Conservation (phyloP, 208 protist genomes). For the Wallacemonas sp. region DNA sequence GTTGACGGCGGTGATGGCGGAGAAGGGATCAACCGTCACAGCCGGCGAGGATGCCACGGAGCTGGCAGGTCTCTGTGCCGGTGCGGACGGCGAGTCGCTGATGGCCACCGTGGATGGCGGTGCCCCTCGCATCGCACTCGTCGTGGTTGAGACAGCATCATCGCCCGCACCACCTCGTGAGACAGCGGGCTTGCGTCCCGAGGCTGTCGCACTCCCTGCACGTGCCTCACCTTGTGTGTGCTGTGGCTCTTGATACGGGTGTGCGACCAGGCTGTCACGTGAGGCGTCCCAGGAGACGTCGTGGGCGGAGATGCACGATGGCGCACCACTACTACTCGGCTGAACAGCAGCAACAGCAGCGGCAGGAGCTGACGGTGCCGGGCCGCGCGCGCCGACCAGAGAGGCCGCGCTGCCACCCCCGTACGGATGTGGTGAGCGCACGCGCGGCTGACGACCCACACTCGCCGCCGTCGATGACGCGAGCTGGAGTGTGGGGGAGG, state of each 20-base stretch:
- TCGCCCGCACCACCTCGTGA: too few species aligned
- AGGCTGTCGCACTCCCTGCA: too few species aligned
- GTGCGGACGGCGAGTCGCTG: constrained; percentile 20
- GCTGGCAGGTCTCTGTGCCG: constrained; percentile 6
- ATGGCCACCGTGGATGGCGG: constrained; percentile 22
- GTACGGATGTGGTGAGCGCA: neutral
- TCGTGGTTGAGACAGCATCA: constrained; percentile 11
- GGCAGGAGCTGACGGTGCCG: neutral
- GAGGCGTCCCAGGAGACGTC: constrained; percentile 1
- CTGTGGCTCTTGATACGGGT: neutral
- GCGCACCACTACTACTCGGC: neutral
- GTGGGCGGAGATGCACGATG: neutral
- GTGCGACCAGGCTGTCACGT: neutral
- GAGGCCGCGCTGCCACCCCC: neutral
- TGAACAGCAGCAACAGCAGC: neutral
- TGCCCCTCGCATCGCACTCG: constrained; percentile 19
- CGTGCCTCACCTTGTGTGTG: neutral
- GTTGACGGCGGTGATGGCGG: neutral
- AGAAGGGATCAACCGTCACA: neutral
- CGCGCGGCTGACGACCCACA: neutral
- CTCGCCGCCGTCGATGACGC: neutral
- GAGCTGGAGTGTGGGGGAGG: too few species aligned
- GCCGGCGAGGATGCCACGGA: neutral
- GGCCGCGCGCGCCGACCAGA: too few species aligned
- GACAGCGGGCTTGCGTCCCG: too few species aligned